Evolutionary conservation across 2,329 filamentous ascomycete species (phyloP).

Genomic region (Trichoderma afroharzianum): DNA sequence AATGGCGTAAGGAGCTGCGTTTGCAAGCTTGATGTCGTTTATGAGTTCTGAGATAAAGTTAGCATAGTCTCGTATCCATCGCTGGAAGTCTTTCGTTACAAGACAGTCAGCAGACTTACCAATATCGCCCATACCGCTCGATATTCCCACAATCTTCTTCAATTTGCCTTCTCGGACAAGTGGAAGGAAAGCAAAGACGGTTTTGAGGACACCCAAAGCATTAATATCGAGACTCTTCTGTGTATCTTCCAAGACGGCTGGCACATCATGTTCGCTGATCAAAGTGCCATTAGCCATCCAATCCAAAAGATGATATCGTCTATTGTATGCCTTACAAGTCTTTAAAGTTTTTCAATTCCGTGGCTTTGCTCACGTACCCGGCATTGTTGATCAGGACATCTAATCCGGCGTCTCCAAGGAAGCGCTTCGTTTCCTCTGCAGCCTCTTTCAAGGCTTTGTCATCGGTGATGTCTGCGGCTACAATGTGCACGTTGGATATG

Average conservation of each 20-base stretch:
- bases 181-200: neutral
- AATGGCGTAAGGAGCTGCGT: neutral
- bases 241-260: neutral
- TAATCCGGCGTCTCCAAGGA: neutral
- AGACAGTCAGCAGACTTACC: neutral
- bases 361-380: neutral
- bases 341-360: neutral
- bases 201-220: neutral
- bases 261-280: neutral
- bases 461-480: neutral
- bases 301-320: neutral
- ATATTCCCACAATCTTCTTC: neutral
- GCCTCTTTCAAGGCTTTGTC: neutral
- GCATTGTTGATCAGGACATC: neutral
- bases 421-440: neutral
- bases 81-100: too few relatives aligned
- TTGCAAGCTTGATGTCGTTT: neutral
- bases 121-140: neutral
- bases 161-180: neutral
- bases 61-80: neutral
- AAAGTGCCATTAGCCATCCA: neutral
- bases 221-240: neutral
- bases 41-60: neutral
- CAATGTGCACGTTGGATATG: neutral
- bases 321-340: neutral